A percentile compares a stretch with the other conserved stretches of the same genome.
Conservation (phyloP, 306 rosid species). For the Heteromeles arbutifolia region DNA sequence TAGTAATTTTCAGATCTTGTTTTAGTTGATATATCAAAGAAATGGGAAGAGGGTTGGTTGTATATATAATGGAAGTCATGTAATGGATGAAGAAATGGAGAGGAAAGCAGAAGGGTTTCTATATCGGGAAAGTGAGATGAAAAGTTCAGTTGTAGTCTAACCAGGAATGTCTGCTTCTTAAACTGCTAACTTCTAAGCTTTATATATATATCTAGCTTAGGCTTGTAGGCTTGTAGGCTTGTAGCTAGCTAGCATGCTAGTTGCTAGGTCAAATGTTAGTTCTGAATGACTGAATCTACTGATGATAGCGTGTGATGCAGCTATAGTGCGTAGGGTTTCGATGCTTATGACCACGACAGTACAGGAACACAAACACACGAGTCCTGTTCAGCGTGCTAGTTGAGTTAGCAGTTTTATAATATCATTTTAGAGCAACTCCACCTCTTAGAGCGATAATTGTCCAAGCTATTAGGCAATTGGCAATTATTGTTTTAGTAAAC, state of each 20-base stretch:
- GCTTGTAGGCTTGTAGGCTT: neutral
- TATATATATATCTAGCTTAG: neutral
- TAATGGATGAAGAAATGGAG: neutral
- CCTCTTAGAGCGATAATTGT: too few species aligned
- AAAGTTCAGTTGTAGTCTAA: constrained; percentile 62
- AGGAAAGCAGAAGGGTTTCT: constrained; percentile 23
- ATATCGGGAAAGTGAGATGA: constrained; percentile 33
- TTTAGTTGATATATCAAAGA: neutral
- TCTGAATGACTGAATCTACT: neutral
- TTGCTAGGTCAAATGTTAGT: neutral
- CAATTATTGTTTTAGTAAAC: too few species aligned
- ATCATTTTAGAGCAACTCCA: too few species aligned
- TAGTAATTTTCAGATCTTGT: neutral
- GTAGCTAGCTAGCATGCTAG: neutral
- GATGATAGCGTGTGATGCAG: neutral
- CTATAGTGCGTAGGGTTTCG: neutral
- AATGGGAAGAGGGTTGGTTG: neutral
- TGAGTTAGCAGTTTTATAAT: neutral
- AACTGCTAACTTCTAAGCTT: neutral
- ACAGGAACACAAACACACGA: neutral
- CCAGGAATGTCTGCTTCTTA: constrained; percentile 25
- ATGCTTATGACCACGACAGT: neutral
- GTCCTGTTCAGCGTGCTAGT: neutral
- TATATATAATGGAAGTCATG: neutral
- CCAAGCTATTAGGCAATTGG: too few species aligned